These are phyloP conservation scores for Salix arbutifolia DNA, from an alignment of 345 rosid species.

Conservation along the genomic window DNA sequence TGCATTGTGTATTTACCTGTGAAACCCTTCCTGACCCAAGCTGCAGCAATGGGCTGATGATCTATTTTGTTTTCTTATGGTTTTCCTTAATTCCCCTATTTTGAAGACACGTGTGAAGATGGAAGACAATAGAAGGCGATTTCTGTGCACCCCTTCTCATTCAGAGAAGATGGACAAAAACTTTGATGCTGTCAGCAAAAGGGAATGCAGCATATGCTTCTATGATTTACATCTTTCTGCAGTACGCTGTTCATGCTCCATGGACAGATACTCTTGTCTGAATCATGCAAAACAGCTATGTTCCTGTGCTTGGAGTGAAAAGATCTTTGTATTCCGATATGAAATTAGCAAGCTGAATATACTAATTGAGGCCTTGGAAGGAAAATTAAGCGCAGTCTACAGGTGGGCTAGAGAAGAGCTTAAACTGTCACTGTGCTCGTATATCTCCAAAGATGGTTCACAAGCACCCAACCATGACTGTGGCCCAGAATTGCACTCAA, in stretches of 20 bases:
- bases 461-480: not conserved
- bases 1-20: not conserved
- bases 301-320: constrained; percentile 49
- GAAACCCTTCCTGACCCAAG: not conserved
- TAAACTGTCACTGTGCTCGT: constrained; percentile 21
- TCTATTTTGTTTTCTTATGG: not conserved
- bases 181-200: constrained; percentile 43
- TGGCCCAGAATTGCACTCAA: not conserved
- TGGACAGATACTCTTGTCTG: constrained; percentile 49
- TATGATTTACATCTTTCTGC: constrained; percentile 70
- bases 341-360: constrained; percentile 44
- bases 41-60: not conserved
- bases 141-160: constrained; percentile 37
- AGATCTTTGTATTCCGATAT: constrained; percentile 48
- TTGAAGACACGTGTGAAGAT: constrained; percentile 48
- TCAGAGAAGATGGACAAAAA: constrained; percentile 42
- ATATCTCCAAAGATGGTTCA: constrained; percentile 14
- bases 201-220: constrained; percentile 52
- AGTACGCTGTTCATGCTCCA: constrained; percentile 50
- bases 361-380: constrained; percentile 62
- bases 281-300: constrained; percentile 62
- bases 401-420: constrained; percentile 43
- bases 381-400: constrained; percentile 43
- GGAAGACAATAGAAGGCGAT: constrained; percentile 47
- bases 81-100: not conserved